Conservation (phyloP, 2,329 filamentous ascomycete species). For the Lecanicillium sp. region DNA sequence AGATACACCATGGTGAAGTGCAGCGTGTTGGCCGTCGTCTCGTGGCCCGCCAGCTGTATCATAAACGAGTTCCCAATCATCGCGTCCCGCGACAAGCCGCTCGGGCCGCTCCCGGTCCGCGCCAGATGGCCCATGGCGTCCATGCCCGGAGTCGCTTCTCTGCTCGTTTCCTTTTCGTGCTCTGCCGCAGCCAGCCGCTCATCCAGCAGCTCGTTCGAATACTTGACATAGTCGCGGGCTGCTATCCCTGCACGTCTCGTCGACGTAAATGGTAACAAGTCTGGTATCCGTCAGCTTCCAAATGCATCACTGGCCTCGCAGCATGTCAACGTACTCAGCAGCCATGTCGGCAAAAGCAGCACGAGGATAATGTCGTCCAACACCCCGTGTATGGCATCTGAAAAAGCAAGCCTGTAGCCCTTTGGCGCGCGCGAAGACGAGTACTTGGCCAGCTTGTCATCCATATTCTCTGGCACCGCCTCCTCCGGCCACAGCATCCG, state of each 20-base stretch:
- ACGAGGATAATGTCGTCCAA: constrained; percentile 59
- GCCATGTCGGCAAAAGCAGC: constrained; percentile 52
- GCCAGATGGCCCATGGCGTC: constrained; percentile 49
- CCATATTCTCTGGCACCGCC: constrained; percentile 35
- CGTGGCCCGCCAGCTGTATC: constrained; percentile 68
- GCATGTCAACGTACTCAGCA: constrained; percentile 39
- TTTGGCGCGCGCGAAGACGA: constrained; percentile 38
- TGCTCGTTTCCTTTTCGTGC: constrained; percentile 30
- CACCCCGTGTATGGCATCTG: constrained; percentile 53
- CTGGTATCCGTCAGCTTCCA: constrained; percentile 23
- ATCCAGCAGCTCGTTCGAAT: constrained; percentile 63
- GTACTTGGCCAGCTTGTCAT: constrained; percentile 44
- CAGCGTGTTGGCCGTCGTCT: constrained; percentile 70
- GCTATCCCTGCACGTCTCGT: constrained; percentile 48
- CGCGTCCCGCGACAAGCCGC: constrained; percentile 51
- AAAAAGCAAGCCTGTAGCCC: constrained; percentile 61
- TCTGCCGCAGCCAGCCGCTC: constrained; percentile 46
- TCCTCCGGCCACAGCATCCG: constrained; percentile 58
- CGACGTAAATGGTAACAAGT: constrained; percentile 42
- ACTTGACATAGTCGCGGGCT: constrained; percentile 57
- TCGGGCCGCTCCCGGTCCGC: constrained; percentile 29
- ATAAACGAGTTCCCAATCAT: constrained; percentile 68
- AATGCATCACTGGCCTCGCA: neutral
- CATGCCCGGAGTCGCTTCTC: constrained; percentile 34
- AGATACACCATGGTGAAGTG: constrained; percentile 66